Evolutionary conservation across 495 filamentous ascomycete genomes (phyloP).

Genomic region (Neurospora sp.): DNA sequence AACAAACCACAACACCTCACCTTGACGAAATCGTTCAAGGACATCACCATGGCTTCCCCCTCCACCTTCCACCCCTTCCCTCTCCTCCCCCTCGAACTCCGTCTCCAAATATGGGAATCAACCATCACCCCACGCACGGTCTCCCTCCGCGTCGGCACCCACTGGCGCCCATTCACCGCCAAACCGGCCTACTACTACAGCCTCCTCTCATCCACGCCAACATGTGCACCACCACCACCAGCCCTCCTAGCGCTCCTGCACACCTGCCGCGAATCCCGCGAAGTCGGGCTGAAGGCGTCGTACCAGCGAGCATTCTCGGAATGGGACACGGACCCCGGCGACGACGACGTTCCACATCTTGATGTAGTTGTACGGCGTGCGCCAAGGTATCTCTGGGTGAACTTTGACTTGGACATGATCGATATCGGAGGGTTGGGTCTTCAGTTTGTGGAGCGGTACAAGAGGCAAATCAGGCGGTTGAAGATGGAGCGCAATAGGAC

Average conservation of each 20-base stretch:
- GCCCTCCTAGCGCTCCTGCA: neutral
- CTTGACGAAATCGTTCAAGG: neutral
- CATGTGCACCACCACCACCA: neutral
- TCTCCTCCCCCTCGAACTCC: slow-evolving; percentile 26
- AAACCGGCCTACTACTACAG: neutral
- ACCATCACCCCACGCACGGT: neutral
- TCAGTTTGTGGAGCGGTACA: neutral
- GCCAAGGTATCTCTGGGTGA: neutral
- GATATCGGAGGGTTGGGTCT: neutral
- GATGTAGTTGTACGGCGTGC: neutral
- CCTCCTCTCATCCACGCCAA: neutral
- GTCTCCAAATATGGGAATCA: slow-evolving; percentile 25
- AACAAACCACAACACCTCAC: neutral
- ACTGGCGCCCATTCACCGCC: neutral
- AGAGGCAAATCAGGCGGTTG: neutral
- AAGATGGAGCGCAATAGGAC: neutral
- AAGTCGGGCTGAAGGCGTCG: neutral
- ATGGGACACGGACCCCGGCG: neutral
- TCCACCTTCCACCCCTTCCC: slow-evolving; percentile 21
- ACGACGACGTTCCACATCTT: neutral
- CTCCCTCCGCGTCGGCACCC: neutral
- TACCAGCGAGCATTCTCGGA: neutral
- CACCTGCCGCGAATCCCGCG: neutral
- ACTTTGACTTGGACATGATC: neutral
- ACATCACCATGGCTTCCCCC: neutral